phyloP scores from a whole-genome alignment of 2,329 filamentous ascomycete genomes.

The Knoxdaviesia capensis region DNA sequence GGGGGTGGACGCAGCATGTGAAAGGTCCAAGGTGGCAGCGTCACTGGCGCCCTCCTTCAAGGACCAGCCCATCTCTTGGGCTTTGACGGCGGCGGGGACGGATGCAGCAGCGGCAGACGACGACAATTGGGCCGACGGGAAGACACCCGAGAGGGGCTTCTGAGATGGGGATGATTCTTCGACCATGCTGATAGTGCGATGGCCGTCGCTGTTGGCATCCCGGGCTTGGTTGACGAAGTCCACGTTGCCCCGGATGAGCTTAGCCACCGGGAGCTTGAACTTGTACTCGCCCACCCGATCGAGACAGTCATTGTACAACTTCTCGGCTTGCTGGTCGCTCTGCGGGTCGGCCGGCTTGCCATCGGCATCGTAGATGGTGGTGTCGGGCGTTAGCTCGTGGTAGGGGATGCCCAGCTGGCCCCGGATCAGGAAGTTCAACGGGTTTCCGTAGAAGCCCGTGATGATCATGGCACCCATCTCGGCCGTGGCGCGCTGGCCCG shows the following conservation, averaged over 20 bases:
- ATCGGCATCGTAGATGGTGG: constrained; percentile 75
- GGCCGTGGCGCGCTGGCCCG: constrained; percentile 52
- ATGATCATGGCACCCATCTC: constrained; percentile 98
- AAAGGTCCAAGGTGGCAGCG: constrained; percentile 51
- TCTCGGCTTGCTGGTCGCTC: constrained; percentile 69
- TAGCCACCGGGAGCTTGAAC: constrained; percentile 48
- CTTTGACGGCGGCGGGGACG: constrained; percentile 46
- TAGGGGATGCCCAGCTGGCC: constrained; percentile 78
- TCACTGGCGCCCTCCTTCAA: constrained; percentile 43
- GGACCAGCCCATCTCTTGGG: constrained; percentile 64
- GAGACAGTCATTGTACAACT: constrained; percentile 83
- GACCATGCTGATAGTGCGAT: constrained; percentile 35
- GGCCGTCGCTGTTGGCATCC: constrained; percentile 51
- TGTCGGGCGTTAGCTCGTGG: constrained; percentile 58
- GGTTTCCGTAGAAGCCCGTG: constrained; percentile 93
- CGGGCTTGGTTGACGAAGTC: constrained; percentile 65
- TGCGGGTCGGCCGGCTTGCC: constrained; percentile 58
- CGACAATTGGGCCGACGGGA: neutral
- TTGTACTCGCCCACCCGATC: constrained; percentile 85
- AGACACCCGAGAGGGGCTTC: constrained; percentile 5
- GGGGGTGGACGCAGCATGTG: constrained; percentile 38
- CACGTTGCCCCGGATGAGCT: constrained; percentile 64
- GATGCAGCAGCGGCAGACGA: neutral
- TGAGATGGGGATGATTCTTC: constrained; percentile 11
- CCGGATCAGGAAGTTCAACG: constrained; percentile 74